A percentile compares a stretch with the other conserved stretches of the same genome.
These are phyloP conservation scores for Letharia columbiana DNA, from an alignment of 495 filamentous ascomycete genomes.

Conservation along the genomic window DNA sequence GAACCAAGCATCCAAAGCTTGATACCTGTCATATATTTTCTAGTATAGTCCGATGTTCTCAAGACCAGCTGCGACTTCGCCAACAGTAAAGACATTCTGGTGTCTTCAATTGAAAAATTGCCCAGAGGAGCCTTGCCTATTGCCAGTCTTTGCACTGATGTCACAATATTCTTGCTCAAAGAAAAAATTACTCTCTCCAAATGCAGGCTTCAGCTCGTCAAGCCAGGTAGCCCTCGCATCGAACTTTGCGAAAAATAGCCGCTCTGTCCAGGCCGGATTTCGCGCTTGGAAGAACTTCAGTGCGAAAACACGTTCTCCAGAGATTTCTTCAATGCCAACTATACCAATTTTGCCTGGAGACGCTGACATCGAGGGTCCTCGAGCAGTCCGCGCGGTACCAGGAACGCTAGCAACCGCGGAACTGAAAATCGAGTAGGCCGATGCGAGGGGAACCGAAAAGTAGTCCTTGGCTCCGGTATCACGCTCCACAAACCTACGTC, in stretches of 20 bases:
- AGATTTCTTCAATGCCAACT: background rate
- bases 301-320: background rate
- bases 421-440: conserved; percentile 2
- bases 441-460: background rate
- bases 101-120: background rate
- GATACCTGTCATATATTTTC: too few species aligned
- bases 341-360: background rate
- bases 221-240: background rate
- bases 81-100: too few species aligned
- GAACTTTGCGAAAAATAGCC: background rate
- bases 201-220: conserved; percentile 1
- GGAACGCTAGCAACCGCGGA: background rate
- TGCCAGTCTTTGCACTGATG: background rate
- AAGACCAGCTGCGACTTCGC: too few species aligned
- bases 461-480: conserved; percentile 3
- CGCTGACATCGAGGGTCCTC: background rate
- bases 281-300: background rate
- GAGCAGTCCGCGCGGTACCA: background rate
- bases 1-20: too few species aligned
- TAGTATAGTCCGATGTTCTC: too few species aligned
- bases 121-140: background rate
- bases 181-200: background rate
- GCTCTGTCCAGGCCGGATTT: background rate
- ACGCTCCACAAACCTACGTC: background rate
- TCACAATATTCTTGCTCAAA: background rate